Evolutionary conservation across 176 grass and related monocot species (phyloP), one percentile per base, ranked within the genome.

Genomic region (Carex cristatella): DNA sequence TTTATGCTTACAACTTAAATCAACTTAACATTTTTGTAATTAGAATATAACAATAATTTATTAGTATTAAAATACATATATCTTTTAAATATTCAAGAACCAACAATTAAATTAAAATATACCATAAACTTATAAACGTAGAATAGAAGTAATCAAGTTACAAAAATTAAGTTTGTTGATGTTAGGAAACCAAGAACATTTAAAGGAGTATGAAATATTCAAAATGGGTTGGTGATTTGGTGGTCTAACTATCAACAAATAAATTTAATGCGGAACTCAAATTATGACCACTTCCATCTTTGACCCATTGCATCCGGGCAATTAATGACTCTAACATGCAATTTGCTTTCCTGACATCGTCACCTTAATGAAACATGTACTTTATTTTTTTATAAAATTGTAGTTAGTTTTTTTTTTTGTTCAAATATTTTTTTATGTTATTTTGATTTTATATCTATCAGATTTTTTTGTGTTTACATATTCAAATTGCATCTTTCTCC

Each of bases 221-320:
- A 48, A 72, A 48, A 37, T 46, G 15, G 18, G 69, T 48, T 46
- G 69, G 18, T 72, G 69, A 48, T 46, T 63, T 72, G 69, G 38
- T 72, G 40, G 40, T 48, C 69, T 48, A 72, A 72, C 69, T 48
- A 72, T 3, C 7, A 48, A 48, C 18, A 72, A 46, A 18, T 18
- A n/a, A 71, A 71, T 70, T 72, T 49, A 72, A 72, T 72, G 38
- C 2, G 8, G 40, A 72, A 72, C 40, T 72, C 16, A 72, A 18
- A 72, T 48, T 48, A 48, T 19, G 69, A 49, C 40, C 69, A 72
- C 18, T 72, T 48, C 38, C 38, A 72, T 7, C 69, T 72, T 72
- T 72, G 69, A 72, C 69, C 69, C 69, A 48, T 72, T 49, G 69
- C 69, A 72, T 72, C 38, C 69, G 69, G 40, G 40, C 69, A 46